A percentile compares a stretch with the other conserved stretches of the same genome.
Evolutionary conservation across 208 protist species (phyloP).

Genomic region (Leishmania guyanensis): DNA sequence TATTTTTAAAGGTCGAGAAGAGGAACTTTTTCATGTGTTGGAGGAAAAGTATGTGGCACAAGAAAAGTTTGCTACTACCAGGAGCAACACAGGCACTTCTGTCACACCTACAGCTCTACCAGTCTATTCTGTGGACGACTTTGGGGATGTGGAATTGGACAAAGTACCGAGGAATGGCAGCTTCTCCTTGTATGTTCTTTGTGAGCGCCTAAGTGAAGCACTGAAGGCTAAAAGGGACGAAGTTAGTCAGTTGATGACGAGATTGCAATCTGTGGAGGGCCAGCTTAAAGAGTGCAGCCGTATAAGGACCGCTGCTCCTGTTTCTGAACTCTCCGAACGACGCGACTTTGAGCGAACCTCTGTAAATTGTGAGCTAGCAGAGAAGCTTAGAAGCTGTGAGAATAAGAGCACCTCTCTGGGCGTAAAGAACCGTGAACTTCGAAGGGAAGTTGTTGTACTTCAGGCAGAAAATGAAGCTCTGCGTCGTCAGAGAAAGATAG

Average conservation of each 20-base stretch:
- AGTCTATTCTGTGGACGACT: not conserved
- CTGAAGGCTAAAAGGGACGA: not conserved
- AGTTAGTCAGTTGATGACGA: not conserved
- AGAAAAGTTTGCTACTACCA: not conserved
- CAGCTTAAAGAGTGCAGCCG: not conserved
- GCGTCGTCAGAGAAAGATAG: not conserved
- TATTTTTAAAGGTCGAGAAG: slow-evolving; percentile 24
- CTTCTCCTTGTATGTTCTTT: not conserved
- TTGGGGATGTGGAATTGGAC: not conserved
- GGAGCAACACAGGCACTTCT: not conserved
- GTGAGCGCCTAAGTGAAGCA: not conserved
- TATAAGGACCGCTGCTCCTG: no score
- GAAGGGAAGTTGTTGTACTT: slow-evolving; percentile 17
- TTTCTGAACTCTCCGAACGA: not conserved
- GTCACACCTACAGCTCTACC: not conserved
- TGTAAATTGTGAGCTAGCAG: not conserved
- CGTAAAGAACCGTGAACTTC: not conserved
- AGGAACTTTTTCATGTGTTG: slow-evolving; percentile 30
- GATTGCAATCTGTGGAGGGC: not conserved
- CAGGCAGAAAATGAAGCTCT: slow-evolving; percentile 28
- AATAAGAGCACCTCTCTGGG: not conserved
- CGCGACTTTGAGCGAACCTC: no score
- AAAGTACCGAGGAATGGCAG: not conserved
- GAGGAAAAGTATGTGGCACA: slow-evolving; percentile 21
- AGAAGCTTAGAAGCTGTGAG: not conserved